A percentile compares a stretch with the other conserved stretches of the same genome.
Conservation (phyloP, 345 rosid genomes). For the Eucalyptus sp. region DNA sequence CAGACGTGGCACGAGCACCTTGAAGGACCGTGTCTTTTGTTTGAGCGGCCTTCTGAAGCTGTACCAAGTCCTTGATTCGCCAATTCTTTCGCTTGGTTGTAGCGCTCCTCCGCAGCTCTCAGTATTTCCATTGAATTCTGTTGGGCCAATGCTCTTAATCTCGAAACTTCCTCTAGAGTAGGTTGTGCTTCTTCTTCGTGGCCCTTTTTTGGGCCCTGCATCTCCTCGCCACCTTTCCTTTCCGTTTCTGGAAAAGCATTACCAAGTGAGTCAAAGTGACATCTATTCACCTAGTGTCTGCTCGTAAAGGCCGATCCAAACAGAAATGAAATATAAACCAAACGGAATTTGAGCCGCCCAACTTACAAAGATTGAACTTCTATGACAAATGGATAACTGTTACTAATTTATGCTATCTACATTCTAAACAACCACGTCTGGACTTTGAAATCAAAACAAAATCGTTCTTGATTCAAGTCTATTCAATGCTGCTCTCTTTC, state of each 20-base stretch:
- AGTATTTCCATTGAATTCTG: conserved; percentile 34
- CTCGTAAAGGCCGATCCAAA: background rate
- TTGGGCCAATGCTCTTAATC: conserved; percentile 36
- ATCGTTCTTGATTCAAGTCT: background rate
- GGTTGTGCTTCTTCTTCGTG: conserved; percentile 7
- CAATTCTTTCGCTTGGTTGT: conserved; percentile 29
- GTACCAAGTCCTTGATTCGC: background rate
- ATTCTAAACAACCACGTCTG: background rate
- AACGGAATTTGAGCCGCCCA: background rate
- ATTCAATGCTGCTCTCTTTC: background rate
- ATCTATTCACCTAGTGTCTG: background rate
- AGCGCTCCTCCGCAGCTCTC: conserved; percentile 34
- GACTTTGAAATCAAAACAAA: background rate
- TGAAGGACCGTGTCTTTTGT: conserved; percentile 20
- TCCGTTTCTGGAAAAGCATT: background rate
- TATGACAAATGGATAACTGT: background rate
- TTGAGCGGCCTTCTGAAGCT: background rate
- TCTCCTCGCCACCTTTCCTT: background rate
- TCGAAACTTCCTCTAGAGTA: conserved; percentile 35
- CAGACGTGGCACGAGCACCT: conserved; percentile 10
- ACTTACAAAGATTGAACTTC: background rate
- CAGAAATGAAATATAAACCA: background rate
- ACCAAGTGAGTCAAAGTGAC: background rate
- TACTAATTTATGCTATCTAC: background rate
- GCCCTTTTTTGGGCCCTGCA: background rate